Percentiles rank a stretch among this genome's conserved stretches.
Evolutionary conservation across 257 asterid genomes (phyloP).

Genomic region (Nicotiana attenuata): DNA sequence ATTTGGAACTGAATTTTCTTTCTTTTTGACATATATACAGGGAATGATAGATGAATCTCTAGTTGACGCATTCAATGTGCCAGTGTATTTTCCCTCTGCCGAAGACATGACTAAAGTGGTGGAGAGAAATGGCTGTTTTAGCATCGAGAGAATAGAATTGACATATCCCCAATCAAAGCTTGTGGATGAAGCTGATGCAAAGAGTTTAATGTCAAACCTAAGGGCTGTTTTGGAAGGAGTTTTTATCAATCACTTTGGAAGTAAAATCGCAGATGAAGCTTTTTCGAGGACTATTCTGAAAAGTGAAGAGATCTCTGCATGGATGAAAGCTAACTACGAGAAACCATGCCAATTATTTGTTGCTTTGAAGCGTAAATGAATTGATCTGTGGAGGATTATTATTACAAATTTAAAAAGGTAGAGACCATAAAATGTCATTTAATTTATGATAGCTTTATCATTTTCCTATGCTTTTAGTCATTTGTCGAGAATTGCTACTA

Average conservation of each 20-base stretch:
- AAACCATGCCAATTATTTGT: slow-evolving; percentile 14
- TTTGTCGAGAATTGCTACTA: too few relatives aligned
- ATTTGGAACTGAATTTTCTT: background rate
- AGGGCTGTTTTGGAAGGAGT: slow-evolving; percentile 19
- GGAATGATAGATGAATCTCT: slow-evolving; percentile 30
- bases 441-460: too few relatives aligned
- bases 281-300: slow-evolving; percentile 12
- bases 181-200: background rate
- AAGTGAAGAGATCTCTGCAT: slow-evolving; percentile 7
- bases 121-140: slow-evolving; percentile 25
- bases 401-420: too few relatives aligned
- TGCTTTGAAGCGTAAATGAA: slow-evolving; percentile 25
- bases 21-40: slow-evolving; percentile 14
- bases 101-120: slow-evolving; percentile 34
- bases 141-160: slow-evolving; percentile 33
- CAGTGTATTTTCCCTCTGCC: slow-evolving; percentile 32
- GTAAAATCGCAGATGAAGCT: slow-evolving; percentile 9
- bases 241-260: slow-evolving; percentile 22
- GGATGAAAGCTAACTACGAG: background rate
- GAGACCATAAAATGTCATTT: too few relatives aligned
- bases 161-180: slow-evolving; percentile 10
- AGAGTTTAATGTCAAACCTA: slow-evolving; percentile 11
- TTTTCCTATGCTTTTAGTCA: too few relatives aligned
- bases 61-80: slow-evolving; percentile 49
- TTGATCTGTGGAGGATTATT: too few relatives aligned